phyloP scores from a whole-genome alignment of 164 flowering plant species.

The Macadamia integrifolia region DNA sequence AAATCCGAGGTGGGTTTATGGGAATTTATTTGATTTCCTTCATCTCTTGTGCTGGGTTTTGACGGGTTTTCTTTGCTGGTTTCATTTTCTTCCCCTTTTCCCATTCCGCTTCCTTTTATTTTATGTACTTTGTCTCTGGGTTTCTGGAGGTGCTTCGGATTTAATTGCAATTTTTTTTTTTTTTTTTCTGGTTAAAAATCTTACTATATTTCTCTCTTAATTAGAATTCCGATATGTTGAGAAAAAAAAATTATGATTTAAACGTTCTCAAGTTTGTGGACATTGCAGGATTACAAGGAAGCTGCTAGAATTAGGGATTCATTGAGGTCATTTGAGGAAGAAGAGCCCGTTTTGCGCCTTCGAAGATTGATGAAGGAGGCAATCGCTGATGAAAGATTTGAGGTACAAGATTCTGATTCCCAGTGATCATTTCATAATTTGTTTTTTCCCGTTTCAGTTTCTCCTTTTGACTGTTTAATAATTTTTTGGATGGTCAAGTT shows the following conservation, averaged over 20 bases:
- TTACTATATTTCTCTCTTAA: too few species aligned
- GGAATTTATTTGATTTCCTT: neutral
- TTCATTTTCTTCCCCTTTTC: too few species aligned
- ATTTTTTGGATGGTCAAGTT: neutral
- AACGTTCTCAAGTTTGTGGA: neutral
- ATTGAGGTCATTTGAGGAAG: constrained; percentile 70
- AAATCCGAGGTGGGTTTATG: constrained; percentile 64
- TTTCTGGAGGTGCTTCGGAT: neutral
- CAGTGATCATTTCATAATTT: neutral
- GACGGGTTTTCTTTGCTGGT: neutral
- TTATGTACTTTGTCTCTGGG: neutral
- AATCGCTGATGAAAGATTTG: constrained; percentile 63
- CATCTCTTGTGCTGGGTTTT: neutral
- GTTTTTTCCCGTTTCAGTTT: constrained; percentile 5
- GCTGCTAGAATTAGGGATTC: constrained; percentile 92
- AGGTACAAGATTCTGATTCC: constrained; percentile 40
- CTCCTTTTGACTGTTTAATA: neutral
- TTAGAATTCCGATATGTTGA: too few species aligned
- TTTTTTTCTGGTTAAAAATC: too few species aligned
- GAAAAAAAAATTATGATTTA: too few species aligned
- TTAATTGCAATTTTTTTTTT: too few species aligned
- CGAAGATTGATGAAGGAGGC: constrained; percentile 64
- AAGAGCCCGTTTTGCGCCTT: constrained; percentile 79
- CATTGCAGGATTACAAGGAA: constrained; percentile 70
- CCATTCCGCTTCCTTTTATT: too few species aligned